Base-by-base conservation (phyloP, 371 early-diverging fungal genomes). In the Mucor circinelloides region DNA sequence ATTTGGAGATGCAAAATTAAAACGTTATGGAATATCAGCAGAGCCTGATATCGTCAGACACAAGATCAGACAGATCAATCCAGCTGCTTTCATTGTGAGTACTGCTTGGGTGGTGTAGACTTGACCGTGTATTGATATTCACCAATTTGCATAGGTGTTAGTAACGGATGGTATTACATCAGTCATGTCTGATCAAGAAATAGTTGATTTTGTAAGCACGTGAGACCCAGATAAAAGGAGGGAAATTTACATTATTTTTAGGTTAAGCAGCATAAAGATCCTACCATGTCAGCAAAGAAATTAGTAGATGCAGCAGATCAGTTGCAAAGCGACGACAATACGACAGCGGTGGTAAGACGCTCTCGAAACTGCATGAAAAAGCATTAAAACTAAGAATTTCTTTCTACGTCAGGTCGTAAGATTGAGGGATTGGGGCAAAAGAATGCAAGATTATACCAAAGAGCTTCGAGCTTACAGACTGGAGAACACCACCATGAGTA, bases 141-240 rank as follows among this genome's bases (percentile, higher is more conserved):
- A 25, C 5, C 25, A 25, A 10, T 25, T n/a, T 2, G 9, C 25
- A 36, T 38, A 80, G 81, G 81, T 89, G 9, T 58, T 93, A 36
- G 80, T 90, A 31, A 89, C 93, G 19, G 93, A 93, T 73, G 93
- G 93, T 0, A 75, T 93, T 55, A 87, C 89, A 7, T 81, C 89
- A 32, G 93, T 91, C 17, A 85, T 93, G 84, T 88, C 90, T 6
- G 87, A 93, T 66, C 93, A 93, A 72, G 93, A 93, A 73, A 84
- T 93, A 17, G 84, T 91, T 50, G 93, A 93, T 65, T 78, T 86
- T 71, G 92, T 89, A 75, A 80, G 86, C 60, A 58, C 69, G 46
- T 17, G 23, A 36, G 15, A 31, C 6, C 9, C 6, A 32, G 32
- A 17, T 40, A 9, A 34, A 54, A 52, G 52, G 52, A 52, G 52